A percentile compares a stretch with the other conserved stretches of the same genome.
These are phyloP conservation scores for Xylariaceae sp. DNA, from an alignment of 2,329 filamentous ascomycete species.

Conservation along the genomic window DNA sequence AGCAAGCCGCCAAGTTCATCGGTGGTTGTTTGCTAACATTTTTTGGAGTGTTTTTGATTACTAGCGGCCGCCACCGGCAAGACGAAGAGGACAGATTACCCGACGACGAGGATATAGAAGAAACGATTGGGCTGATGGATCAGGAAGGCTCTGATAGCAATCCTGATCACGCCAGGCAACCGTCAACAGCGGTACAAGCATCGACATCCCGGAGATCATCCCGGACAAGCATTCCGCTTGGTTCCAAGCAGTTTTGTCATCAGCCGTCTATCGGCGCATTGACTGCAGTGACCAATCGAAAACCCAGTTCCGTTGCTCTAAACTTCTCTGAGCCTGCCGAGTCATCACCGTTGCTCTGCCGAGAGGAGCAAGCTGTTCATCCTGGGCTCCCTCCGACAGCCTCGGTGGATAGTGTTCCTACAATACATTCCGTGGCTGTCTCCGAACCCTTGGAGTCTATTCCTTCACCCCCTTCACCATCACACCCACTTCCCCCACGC, in stretches of 20 bases:
- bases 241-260: constrained; percentile 35
- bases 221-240: constrained; percentile 43
- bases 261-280: constrained; percentile 32
- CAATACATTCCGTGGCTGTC: constrained; percentile 28
- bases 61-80: constrained; percentile 67
- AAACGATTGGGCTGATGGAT: constrained; percentile 59
- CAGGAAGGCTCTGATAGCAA: constrained; percentile 34
- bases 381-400: constrained; percentile 35
- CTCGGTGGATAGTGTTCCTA: constrained; percentile 32
- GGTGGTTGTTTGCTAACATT: constrained; percentile 91
- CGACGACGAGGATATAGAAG: constrained; percentile 59
- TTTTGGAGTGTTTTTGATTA: constrained; percentile 95
- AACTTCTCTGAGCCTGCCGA: constrained; percentile 35
- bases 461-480: constrained; percentile 23
- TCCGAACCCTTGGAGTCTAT: constrained; percentile 25
- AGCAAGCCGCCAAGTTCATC: constrained; percentile 79
- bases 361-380: constrained; percentile 21
- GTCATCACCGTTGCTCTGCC: constrained; percentile 39
- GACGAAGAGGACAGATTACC: constrained; percentile 59
- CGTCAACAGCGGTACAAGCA: constrained; percentile 14
- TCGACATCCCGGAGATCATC: constrained; percentile 48
- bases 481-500: constrained; percentile 32
- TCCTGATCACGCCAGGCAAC: constrained; percentile 15
- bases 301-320: constrained; percentile 30
- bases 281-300: constrained; percentile 34